Evolutionary conservation across 2,329 filamentous ascomycete genomes (phyloP).

Genomic region (Pezicula neosporulosa): DNA sequence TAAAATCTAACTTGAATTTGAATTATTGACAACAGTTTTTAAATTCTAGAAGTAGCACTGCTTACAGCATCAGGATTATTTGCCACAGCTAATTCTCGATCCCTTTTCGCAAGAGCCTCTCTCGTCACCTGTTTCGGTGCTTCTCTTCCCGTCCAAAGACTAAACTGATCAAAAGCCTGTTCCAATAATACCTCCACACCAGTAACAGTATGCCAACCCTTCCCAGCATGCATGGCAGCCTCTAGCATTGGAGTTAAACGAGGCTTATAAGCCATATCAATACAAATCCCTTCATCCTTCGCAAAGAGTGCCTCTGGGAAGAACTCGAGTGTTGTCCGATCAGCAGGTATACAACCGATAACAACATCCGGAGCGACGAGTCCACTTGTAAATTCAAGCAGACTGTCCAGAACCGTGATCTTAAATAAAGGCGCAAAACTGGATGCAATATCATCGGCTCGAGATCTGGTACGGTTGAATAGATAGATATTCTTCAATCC

Average conservation of each 20-base stretch:
- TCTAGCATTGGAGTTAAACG: conserved; percentile 1
- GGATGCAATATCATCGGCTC: background rate
- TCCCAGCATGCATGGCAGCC: background rate
- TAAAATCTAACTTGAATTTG: too few species aligned
- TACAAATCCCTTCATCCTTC: conserved; percentile 29
- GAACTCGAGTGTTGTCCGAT: conserved; percentile 1
- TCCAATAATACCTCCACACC: conserved; percentile 77
- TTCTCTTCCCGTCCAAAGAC: conserved; percentile 63
- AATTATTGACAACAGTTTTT: too few species aligned
- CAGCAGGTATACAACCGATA: conserved; percentile 2
- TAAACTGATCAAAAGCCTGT: conserved; percentile 69
- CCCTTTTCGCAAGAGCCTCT: background rate
- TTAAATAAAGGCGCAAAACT: background rate
- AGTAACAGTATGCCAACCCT: conserved; percentile 65
- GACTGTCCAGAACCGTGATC: background rate
- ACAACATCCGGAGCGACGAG: background rate
- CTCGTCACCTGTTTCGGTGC: conserved; percentile 54
- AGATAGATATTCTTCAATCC: conserved; percentile 71
- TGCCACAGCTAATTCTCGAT: too few species aligned
- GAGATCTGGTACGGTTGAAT: conserved; percentile 44
- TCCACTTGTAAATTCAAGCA: background rate
- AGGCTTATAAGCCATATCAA: conserved; percentile 2
- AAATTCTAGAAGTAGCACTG: too few species aligned
- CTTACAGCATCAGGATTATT: too few species aligned
- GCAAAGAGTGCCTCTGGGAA: conserved; percentile 32